Evolutionary conservation across 2,329 filamentous ascomycete species (phyloP), one percentile per base, ranked within the genome.

Genomic region (Alternaria gansuensis): DNA sequence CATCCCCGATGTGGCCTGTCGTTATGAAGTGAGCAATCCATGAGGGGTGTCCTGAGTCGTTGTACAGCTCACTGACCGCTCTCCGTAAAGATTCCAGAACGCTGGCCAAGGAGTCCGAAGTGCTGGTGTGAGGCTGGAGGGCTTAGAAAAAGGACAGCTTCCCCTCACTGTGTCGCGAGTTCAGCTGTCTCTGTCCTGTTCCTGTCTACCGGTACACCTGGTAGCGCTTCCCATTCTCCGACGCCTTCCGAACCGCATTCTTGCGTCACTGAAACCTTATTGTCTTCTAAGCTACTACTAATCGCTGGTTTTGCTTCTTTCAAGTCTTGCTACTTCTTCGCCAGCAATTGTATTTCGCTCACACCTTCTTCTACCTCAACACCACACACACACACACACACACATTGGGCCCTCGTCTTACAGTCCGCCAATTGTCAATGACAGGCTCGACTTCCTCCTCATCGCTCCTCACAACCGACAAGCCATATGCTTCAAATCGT

Each of bases 371-470:
- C 21, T 36, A 57, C 33, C 28, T 50, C 26, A 55, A 33, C 26
- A 44, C 31, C 10, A n/a, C 45, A 59, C 44, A 54, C 26, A 23
- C 10, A n/a, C 45, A 59, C 44, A 54, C 26, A 23, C n/a, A n/a
- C n/a, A n/a, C n/a, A n/a, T 59, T 75, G 72, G 62, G 79, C 75
- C 63, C 69, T 80, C 56, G 73, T 77, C 67, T 71, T 70, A 46
- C 37, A 71, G 78, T 73, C 66, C 85, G 86, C 65, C 74, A 76
- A 56, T 81, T 88, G 49, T 84, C 85, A 77, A 87, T 88, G 79
- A 88, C 86, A 34, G 85, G 85, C 54, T 82, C 83, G 37, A 80
- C 85, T 28, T 85, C 85, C 50, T 86, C 83, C 60, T 79, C 78
- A 69, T 85, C 78, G 64, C 80, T 73, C 69, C 77, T 80, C 76